A percentile compares a stretch with the other conserved stretches of the same genome.
Conservation (phyloP, 164 flowering plant genomes). For the Berberis vulgaris region DNA sequence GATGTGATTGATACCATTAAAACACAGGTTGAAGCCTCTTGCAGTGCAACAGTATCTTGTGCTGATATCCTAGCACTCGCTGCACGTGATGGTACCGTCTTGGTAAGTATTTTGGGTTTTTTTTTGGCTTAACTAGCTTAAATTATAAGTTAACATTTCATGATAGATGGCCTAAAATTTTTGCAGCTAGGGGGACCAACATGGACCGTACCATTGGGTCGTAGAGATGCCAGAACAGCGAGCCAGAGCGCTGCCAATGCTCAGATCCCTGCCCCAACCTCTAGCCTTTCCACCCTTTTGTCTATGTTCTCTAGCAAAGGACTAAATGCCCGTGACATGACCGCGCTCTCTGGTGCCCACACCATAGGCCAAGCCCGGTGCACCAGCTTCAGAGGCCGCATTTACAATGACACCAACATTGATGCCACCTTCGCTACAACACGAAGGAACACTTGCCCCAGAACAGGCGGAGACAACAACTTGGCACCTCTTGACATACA, state of each 20-base stretch:
- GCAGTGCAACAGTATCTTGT: constrained; percentile 38
- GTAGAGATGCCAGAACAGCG: constrained; percentile 37
- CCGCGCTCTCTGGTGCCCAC: constrained; percentile 41
- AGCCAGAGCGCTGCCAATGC: constrained; percentile 26
- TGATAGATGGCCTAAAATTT: no score
- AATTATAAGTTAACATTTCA: no score
- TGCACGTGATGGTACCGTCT: constrained; percentile 26
- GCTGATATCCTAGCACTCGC: constrained; percentile 48
- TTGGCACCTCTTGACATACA: constrained; percentile 38
- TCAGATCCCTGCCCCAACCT: constrained; percentile 23
- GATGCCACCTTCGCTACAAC: constrained; percentile 26
- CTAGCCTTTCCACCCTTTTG: constrained; percentile 21
- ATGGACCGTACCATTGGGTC: constrained; percentile 31
- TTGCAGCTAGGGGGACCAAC: constrained; percentile 33
- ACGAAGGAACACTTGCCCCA: constrained; percentile 24
- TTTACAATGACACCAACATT: constrained; percentile 43
- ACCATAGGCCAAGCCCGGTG: constrained; percentile 37
- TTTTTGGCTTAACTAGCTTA: not conserved
- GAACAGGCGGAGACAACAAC: constrained; percentile 15
- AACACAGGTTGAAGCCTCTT: constrained; percentile 29
- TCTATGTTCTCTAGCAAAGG: constrained; percentile 25
- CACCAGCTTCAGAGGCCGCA: constrained; percentile 24
- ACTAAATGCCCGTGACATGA: constrained; percentile 25
- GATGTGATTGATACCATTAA: constrained; percentile 43
- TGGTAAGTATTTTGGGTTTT: constrained; percentile 13